Evolutionary conservation across 495 filamentous ascomycete genomes (phyloP).

Genomic region (Trichodelitschia bisporula): DNA sequence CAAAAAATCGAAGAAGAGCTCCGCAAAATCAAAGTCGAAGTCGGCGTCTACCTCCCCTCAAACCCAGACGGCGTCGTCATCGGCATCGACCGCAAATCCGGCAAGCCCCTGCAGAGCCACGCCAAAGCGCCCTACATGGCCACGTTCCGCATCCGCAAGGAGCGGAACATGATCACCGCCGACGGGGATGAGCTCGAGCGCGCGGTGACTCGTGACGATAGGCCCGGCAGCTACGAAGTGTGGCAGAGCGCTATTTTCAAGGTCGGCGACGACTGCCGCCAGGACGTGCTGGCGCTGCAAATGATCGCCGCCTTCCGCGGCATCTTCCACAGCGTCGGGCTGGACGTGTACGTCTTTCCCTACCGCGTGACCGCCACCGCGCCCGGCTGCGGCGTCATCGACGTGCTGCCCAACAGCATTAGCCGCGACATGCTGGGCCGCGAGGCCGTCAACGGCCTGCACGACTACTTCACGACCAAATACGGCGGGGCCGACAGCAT

Average conservation of each 20-base stretch:
- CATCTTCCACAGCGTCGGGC: constrained; percentile 79
- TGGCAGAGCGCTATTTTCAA: constrained; percentile 99
- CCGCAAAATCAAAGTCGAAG: constrained; percentile 84
- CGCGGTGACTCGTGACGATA: neutral
- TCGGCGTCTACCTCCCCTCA: constrained; percentile 89
- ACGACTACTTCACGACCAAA: constrained; percentile 93
- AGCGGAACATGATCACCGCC: constrained; percentile 25
- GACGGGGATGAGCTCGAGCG: constrained; percentile 18
- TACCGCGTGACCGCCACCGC: constrained; percentile 97
- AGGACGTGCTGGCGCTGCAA: constrained; percentile 88
- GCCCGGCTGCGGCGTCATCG: constrained; percentile 93
- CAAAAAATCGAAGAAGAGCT: constrained; percentile 98
- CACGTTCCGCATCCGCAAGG: constrained; percentile 86
- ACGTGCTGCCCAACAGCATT: constrained; percentile 90
- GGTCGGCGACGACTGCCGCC: constrained; percentile 93
- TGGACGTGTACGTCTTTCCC: constrained; percentile 92
- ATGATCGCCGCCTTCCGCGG: constrained; percentile 94
- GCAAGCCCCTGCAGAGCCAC: constrained; percentile 89
- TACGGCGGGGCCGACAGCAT: constrained; percentile 91
- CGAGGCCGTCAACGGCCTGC: constrained; percentile 89
- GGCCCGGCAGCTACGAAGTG: constrained; percentile 34
- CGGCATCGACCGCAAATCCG: constrained; percentile 91
- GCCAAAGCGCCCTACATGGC: constrained; percentile 98
- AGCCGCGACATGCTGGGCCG: constrained; percentile 96
- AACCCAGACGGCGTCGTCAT: constrained; percentile 94